Conservation (phyloP, 2,329 filamentous ascomycete species). For the Beauveria sp. region DNA sequence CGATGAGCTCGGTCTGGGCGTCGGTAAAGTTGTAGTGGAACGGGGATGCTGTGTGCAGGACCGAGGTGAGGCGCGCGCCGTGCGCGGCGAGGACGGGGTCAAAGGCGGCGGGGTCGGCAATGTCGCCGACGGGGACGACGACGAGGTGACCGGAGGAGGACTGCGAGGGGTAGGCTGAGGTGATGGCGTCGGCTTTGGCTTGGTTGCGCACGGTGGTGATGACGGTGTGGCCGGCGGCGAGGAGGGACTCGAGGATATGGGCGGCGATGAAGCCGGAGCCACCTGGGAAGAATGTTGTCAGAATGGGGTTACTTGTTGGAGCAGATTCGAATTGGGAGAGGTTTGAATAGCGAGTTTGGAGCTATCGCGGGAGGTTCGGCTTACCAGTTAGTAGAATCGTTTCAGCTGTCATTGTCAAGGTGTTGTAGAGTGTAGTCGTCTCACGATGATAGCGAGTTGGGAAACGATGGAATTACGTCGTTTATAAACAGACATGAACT, state of each 20-base stretch:
- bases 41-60: slow-evolving; percentile 54
- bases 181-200: slow-evolving; percentile 45
- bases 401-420: neutral
- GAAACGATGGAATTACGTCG: neutral
- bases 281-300: slow-evolving; percentile 22
- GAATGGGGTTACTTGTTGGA: neutral
- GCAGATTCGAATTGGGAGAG: no score
- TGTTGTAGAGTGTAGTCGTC: neutral
- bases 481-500: neutral
- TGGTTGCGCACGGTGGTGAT: slow-evolving; percentile 49
- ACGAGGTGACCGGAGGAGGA: slow-evolving; percentile 27
- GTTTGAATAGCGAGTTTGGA: neutral
- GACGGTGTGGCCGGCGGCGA: slow-evolving; percentile 41
- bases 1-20: slow-evolving; percentile 44
- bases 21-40: slow-evolving; percentile 48
- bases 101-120: slow-evolving; percentile 67
- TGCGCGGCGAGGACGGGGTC: slow-evolving; percentile 49
- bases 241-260: slow-evolving; percentile 47
- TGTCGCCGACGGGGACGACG: slow-evolving; percentile 64
- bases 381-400: slow-evolving; percentile 7
- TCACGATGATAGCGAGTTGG: neutral
- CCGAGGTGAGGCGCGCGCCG: slow-evolving; percentile 42
- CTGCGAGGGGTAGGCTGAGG: slow-evolving; percentile 34
- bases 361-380: neutral
- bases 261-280: slow-evolving; percentile 48